Evolutionary conservation across 2,329 filamentous ascomycete genomes (phyloP).

Genomic region (Fusarium bulbicola): DNA sequence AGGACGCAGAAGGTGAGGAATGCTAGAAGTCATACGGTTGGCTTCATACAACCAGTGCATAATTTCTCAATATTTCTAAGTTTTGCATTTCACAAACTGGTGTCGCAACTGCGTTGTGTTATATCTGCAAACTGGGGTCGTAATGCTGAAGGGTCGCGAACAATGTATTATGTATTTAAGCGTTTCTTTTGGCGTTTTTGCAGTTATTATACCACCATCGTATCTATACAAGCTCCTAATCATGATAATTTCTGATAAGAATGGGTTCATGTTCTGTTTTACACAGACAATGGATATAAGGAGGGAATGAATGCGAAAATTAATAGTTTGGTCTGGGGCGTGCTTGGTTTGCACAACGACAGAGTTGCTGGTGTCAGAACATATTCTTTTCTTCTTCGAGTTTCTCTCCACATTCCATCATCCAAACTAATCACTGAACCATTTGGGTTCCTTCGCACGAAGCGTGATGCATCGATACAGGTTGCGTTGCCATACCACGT

Average conservation of each 20-base stretch:
- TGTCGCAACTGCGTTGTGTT: not conserved
- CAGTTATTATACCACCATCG: conserved; percentile 17
- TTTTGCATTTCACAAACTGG: not conserved
- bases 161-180: not conserved
- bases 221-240: not conserved
- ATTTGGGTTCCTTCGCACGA: not conserved
- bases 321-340: not conserved
- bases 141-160: not conserved
- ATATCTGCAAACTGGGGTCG: not conserved
- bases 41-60: not conserved
- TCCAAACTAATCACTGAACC: not conserved
- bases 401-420: not conserved
- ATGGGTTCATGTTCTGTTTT: not conserved
- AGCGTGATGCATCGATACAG: not conserved
- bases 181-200: not conserved
- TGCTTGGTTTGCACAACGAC: not conserved
- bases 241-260: not conserved
- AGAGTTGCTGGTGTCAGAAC: not conserved
- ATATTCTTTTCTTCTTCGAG: not conserved
- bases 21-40: conserved; percentile 3
- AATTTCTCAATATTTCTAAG: not conserved
- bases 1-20: conserved; percentile 45
- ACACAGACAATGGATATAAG: not conserved
- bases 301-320: not conserved
- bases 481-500: conserved; percentile 26